phyloP scores from a whole-genome alignment of 345 rosid species.

The Mangifera indica region DNA sequence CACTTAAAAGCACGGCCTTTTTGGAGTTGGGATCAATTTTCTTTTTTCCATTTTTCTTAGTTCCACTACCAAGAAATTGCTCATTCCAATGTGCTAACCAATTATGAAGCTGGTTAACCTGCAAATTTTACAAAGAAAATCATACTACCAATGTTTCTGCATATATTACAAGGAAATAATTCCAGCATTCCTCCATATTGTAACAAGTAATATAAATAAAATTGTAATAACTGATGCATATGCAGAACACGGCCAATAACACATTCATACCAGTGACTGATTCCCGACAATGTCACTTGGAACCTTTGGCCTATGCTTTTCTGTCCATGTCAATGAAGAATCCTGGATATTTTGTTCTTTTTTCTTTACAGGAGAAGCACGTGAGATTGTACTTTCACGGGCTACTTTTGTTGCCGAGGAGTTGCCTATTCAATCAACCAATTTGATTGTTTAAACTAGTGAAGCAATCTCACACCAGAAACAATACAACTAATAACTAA shows the following conservation, averaged over 20 bases:
- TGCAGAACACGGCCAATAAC: not conserved
- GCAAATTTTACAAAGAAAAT: conserved; percentile 17
- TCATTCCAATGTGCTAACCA: conserved; percentile 86
- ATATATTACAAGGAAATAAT: not conserved
- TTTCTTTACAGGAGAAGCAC: conserved; percentile 39
- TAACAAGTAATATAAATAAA: not conserved
- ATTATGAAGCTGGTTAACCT: conserved; percentile 88
- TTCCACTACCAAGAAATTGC: conserved; percentile 61
- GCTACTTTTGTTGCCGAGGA: conserved; percentile 36
- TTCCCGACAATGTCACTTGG: conserved; percentile 91
- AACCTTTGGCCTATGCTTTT: conserved; percentile 80
- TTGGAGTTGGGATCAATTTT: conserved; percentile 65
- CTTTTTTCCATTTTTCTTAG: conserved; percentile 73
- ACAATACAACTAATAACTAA: conserved; percentile 10
- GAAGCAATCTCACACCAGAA: conserved; percentile 5
- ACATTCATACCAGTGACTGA: conserved; percentile 64
- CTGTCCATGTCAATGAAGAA: conserved; percentile 76
- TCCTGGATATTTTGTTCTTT: conserved; percentile 40
- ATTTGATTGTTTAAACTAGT: conserved; percentile 5
- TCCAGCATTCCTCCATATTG: not conserved
- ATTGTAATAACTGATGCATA: not conserved
- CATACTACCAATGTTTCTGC: not conserved
- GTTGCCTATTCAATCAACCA: conserved; percentile 31
- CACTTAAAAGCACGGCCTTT: conserved; percentile 85
- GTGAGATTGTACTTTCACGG: conserved; percentile 27